Evolutionary conservation across 1,139 yeast genomes (phyloP).

Genomic region (Magnusiomyces ingens): DNA sequence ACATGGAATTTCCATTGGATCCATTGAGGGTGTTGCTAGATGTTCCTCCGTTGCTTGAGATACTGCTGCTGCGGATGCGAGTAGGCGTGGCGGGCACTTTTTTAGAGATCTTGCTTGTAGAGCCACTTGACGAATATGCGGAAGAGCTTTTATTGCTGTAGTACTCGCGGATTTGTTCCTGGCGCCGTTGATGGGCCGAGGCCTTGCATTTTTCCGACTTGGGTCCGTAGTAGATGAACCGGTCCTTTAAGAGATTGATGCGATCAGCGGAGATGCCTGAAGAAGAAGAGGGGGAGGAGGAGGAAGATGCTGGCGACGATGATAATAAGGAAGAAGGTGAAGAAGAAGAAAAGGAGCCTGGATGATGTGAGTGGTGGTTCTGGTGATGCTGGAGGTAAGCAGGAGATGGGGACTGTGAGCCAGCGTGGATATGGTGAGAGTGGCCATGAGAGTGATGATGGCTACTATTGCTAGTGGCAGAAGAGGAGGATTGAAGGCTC

Average conservation of each 20-base stretch:
- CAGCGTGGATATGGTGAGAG: no score
- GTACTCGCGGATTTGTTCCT: slow-evolving; percentile 4
- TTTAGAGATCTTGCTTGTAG: slow-evolving; percentile 2
- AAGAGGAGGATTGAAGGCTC: no score
- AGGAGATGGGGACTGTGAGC: neutral
- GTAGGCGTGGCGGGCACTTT: neutral
- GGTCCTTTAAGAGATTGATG: slow-evolving; percentile 3
- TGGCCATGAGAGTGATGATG: neutral
- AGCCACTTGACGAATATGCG: neutral
- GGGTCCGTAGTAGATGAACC: slow-evolving; percentile 5
- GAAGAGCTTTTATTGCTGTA: neutral
- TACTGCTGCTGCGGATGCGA: slow-evolving; percentile 1
- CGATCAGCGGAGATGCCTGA: no score
- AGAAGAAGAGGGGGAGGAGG: no score
- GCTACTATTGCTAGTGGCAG: neutral
- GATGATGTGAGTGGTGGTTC: neutral
- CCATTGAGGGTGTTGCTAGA: neutral
- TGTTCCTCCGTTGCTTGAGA: neutral
- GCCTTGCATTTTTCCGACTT: slow-evolving; percentile 2
- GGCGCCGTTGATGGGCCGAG: slow-evolving; percentile 3
- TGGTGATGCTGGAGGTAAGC: neutral
- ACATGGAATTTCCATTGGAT: neutral
- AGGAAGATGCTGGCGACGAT: neutral
- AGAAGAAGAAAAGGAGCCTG: neutral
- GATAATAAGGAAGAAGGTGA: neutral